A percentile compares a stretch with the other conserved stretches of the same genome.
phyloP scores from a whole-genome alignment of 768 basidiomycete species.

The Serendipita sp. region DNA sequence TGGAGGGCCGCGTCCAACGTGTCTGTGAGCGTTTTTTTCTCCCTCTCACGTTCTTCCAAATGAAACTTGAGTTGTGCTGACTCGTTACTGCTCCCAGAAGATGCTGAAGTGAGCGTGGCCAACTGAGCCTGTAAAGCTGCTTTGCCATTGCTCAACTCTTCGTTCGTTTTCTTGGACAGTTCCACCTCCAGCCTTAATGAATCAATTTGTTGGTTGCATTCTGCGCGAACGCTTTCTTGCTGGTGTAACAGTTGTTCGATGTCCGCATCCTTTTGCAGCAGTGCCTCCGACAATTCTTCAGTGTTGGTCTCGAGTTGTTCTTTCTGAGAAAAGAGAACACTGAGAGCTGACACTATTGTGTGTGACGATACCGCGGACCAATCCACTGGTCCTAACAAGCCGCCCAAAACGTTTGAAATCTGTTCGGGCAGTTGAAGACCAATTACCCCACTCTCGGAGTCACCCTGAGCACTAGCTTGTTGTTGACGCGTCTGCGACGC shows the following conservation, averaged over 20 bases:
- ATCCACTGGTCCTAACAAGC: neutral
- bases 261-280: constrained; percentile 46
- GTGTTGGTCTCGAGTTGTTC: neutral
- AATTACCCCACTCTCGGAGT: neutral
- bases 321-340: neutral
- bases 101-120: constrained; percentile 36
- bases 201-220: constrained; percentile 39
- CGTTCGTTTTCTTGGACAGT: constrained; percentile 42
- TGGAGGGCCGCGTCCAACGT: constrained; percentile 73
- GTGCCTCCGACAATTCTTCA: neutral
- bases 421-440: neutral
- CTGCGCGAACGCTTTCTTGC: constrained; percentile 42
- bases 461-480: neutral
- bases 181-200: constrained; percentile 38
- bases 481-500: neutral
- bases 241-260: constrained; percentile 74
- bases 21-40: constrained; percentile 76
- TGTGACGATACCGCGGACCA: neutral
- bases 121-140: constrained; percentile 39
- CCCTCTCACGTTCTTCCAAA: constrained; percentile 63
- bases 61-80: constrained; percentile 40
- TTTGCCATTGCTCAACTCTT: constrained; percentile 40
- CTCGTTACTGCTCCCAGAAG: constrained; percentile 47
- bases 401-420: neutral
- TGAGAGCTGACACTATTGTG: neutral